These are phyloP conservation scores for Cercospora sp. DNA, from an alignment of 2,329 filamentous ascomycete species.

Conservation along the genomic window DNA sequence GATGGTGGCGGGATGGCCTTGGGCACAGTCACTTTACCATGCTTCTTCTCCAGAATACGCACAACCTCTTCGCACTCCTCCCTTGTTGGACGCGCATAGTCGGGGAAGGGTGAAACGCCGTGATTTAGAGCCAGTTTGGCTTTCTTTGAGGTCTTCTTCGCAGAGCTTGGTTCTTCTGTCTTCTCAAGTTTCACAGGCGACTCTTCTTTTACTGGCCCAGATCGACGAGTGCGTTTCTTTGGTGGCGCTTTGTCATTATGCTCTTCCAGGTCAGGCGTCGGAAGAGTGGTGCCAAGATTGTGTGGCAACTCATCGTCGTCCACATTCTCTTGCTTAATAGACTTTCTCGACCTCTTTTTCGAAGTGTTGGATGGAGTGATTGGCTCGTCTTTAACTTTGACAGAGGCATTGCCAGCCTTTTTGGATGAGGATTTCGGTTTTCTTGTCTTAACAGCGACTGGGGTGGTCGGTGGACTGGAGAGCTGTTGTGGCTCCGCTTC, in stretches of 20 bases:
- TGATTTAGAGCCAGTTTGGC: constrained; percentile 50
- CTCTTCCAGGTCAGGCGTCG: constrained; percentile 34
- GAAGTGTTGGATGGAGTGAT: constrained; percentile 25
- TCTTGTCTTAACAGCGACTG: constrained; percentile 36
- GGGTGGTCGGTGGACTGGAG: constrained; percentile 48
- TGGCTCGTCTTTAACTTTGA: constrained; percentile 6
- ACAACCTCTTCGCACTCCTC: constrained; percentile 71
- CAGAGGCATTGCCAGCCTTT: constrained; percentile 13
- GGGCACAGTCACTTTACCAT: constrained; percentile 66
- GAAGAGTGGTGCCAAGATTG: constrained; percentile 51
- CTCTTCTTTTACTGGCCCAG: constrained; percentile 18
- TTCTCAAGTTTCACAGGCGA: constrained; percentile 14
- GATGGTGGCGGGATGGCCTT: constrained; percentile 69
- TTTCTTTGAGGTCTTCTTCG: constrained; percentile 45
- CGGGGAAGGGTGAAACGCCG: constrained; percentile 65
- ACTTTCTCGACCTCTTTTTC: constrained; percentile 43
- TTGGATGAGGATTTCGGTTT: constrained; percentile 33
- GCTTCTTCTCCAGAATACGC: constrained; percentile 62
- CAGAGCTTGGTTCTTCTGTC: constrained; percentile 21
- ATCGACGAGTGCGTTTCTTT: constrained; percentile 32
- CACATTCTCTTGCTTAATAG: constrained; percentile 41
- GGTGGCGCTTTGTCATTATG: constrained; percentile 30
- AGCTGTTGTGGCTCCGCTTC: constrained; percentile 41
- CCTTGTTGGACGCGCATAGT: constrained; percentile 63
- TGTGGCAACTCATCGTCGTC: constrained; percentile 56